A percentile compares a stretch with the other conserved stretches of the same genome.
Evolutionary conservation across 768 basidiomycete species (phyloP).

Genomic region (Pulveroboletus ravenelii): DNA sequence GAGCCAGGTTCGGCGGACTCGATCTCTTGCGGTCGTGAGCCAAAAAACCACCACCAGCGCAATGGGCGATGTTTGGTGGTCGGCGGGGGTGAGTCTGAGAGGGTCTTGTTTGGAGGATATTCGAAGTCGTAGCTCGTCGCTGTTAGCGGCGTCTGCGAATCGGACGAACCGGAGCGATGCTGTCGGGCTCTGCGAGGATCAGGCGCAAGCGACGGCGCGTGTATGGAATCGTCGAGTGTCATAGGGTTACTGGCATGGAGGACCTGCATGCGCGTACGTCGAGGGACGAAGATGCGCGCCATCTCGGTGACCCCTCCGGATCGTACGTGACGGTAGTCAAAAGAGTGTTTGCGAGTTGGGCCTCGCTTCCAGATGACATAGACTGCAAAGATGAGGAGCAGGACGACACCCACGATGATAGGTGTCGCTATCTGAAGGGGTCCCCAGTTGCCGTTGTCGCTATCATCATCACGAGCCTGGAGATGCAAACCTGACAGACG

Average conservation of each 20-base stretch:
- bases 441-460: slow-evolving; percentile 14
- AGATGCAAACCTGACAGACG: neutral
- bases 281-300: slow-evolving; percentile 12
- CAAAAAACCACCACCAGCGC: slow-evolving; percentile 26
- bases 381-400: slow-evolving; percentile 20
- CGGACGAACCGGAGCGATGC: slow-evolving; percentile 23
- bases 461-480: slow-evolving; percentile 16
- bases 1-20: slow-evolving; percentile 17
- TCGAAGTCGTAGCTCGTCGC: neutral
- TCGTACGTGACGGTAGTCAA: too few species aligned
- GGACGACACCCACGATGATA: slow-evolving; percentile 29
- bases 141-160: slow-evolving; percentile 27
- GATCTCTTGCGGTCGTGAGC: slow-evolving; percentile 24
- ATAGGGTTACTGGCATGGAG: slow-evolving; percentile 10
- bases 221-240: slow-evolving; percentile 25
- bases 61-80: neutral
- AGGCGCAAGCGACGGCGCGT: neutral
- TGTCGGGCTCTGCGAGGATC: slow-evolving; percentile 8
- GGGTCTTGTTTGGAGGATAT: slow-evolving; percentile 7
- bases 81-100: slow-evolving; percentile 2
- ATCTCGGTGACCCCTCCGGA: slow-evolving; percentile 5
- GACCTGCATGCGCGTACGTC: slow-evolving; percentile 13
- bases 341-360: neutral
- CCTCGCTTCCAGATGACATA: slow-evolving; percentile 25
- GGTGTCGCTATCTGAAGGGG: slow-evolving; percentile 33